Evolutionary conservation across 1,284 basidiomycete genomes (phyloP).

Genomic region (Clitocybe nebularis): DNA sequence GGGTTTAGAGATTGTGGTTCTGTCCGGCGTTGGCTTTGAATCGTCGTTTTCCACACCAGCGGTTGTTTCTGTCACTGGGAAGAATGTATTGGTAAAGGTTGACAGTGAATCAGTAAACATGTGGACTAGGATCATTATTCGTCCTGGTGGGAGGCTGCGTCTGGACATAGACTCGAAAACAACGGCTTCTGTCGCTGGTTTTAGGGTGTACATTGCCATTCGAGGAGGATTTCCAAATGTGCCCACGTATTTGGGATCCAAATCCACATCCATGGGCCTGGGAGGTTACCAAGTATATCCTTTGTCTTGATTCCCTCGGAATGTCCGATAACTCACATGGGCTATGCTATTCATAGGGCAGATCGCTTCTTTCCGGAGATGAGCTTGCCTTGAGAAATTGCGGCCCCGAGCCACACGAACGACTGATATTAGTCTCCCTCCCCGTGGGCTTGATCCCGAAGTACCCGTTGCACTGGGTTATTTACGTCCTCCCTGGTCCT

Average conservation of each 20-base stretch:
- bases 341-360: constrained; percentile 35
- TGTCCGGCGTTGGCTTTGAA: constrained; percentile 33
- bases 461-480: constrained; percentile 47
- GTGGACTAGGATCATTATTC: constrained; percentile 50
- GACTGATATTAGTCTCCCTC: constrained; percentile 9
- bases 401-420: constrained; percentile 15
- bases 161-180: constrained; percentile 28
- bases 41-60: constrained; percentile 46
- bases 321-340: not conserved
- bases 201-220: constrained; percentile 56
- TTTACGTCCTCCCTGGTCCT: constrained; percentile 59
- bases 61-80: constrained; percentile 59
- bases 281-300: constrained; percentile 51
- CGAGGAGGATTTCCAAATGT: constrained; percentile 60
- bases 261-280: constrained; percentile 58
- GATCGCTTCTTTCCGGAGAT: constrained; percentile 47
- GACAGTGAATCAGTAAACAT: constrained; percentile 36
- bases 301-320: constrained; percentile 3
- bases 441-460: constrained; percentile 31
- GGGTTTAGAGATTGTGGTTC: constrained; percentile 51
- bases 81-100: constrained; percentile 38
- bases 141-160: constrained; percentile 39
- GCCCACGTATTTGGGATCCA: constrained; percentile 56
- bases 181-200: constrained; percentile 29
- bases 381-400: constrained; percentile 36